Evolutionary conservation across 371 early-diverging fungal genomes (phyloP), one percentile per base, ranked within the genome.

Genomic region (Actinomucor elegans): DNA sequence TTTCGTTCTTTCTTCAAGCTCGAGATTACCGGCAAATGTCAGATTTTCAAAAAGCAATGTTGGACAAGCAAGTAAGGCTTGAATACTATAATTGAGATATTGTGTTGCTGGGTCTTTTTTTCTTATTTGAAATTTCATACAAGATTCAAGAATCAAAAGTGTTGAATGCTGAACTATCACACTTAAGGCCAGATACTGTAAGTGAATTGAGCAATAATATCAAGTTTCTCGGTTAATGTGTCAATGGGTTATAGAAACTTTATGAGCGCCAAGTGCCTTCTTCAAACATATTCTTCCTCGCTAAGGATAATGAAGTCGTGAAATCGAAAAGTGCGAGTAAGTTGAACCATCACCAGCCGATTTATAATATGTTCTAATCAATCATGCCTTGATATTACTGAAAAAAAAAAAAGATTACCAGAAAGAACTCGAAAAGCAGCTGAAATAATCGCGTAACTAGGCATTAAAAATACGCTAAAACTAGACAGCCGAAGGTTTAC

Each of bases 191-290:
- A 20, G 55, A 17, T 5, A 52, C 59, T n/a, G 65, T 64, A 64
- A 55, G 36, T 17, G 1, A 31, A 38, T 3, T 46, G 40, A 18
- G 12, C 6, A 3, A 5, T 36, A 43, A 21, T 17, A 20, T 17
- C 17, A 50, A 36, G 6, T 31, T 33, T 7, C 15, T 11, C 2
- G 28, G 2, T n/a, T n/a, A n/a, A n/a, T n/a, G n/a, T n/a, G n/a
- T n/a, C n/a, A n/a, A n/a, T n/a, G n/a, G n/a, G n/a, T 12, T 26
- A 14, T 27, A 63, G 63, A 12, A 24, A 4, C 29, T 64, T 0
- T 64, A 64, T 56, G 65, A 64, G 27, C 55, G 65, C 21, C 65
- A 59, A 23, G 65, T 64, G 11, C 65, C 65, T 21, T 64, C 65
- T 12, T 64, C 65, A 6, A 64, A 64, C 11, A 31, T 64, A n/a